These are phyloP conservation scores for Tetrapyrgos nigripes DNA, from an alignment of 1,284 basidiomycete genomes.

Conservation along the genomic window DNA sequence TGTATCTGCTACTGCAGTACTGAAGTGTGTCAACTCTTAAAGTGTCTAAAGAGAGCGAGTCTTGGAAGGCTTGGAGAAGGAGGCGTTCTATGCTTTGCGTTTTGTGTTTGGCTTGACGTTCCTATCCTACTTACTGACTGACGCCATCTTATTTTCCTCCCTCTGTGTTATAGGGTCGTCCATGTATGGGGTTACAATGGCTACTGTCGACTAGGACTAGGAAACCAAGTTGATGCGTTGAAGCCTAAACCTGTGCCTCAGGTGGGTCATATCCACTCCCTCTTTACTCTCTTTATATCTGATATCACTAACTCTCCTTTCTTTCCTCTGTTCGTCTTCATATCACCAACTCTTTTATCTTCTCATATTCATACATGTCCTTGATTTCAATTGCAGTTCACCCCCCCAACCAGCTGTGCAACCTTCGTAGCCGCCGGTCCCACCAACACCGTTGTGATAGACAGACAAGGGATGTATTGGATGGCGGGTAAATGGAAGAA, in stretches of 20 bases:
- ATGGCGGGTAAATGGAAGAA: slow-evolving; percentile 76
- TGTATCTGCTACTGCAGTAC: too few relatives aligned
- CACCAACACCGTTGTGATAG: slow-evolving; percentile 83
- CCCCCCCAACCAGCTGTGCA: slow-evolving; percentile 30
- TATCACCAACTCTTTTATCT: neutral
- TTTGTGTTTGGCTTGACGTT: neutral
- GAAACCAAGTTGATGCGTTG: slow-evolving; percentile 84
- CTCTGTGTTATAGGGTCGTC: slow-evolving; percentile 58
- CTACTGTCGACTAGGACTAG: slow-evolving; percentile 82
- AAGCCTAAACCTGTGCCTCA: slow-evolving; percentile 81
- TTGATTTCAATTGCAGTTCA: slow-evolving; percentile 53
- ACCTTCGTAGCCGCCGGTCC: slow-evolving; percentile 83
- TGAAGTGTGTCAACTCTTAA: too few relatives aligned
- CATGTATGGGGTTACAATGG: slow-evolving; percentile 91
- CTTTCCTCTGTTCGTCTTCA: slow-evolving; percentile 4
- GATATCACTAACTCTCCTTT: too few relatives aligned
- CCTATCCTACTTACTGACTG: neutral
- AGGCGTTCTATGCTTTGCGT: too few relatives aligned
- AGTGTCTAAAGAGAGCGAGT: too few relatives aligned
- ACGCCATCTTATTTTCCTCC: neutral
- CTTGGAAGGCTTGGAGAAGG: too few relatives aligned
- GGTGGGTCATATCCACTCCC: slow-evolving; percentile 39
- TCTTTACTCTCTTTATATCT: too few relatives aligned
- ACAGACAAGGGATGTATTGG: slow-evolving; percentile 84
- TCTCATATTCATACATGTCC: slow-evolving; percentile 7